Evolutionary conservation across 768 basidiomycete species (phyloP).

Genomic region (Calocybe indica): DNA sequence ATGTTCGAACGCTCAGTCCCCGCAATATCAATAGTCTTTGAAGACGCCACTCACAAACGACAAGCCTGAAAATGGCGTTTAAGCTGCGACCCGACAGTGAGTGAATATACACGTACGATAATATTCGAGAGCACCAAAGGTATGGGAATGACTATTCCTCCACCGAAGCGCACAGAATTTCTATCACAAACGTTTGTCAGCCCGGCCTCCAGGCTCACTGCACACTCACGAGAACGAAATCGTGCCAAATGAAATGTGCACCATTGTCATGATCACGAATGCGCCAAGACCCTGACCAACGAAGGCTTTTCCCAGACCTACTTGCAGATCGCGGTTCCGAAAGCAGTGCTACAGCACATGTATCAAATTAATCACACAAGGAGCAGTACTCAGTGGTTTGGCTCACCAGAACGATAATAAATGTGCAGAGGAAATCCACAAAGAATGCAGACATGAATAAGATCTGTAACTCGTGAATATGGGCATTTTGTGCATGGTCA

Average conservation of each 20-base stretch:
- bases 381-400: not conserved
- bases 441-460: conserved; percentile 11
- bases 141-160: conserved; percentile 14
- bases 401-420: conserved; percentile 13
- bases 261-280: conserved; percentile 13
- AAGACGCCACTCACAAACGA: conserved; percentile 13
- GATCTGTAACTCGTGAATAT: conserved; percentile 6
- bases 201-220: not conserved
- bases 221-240: conserved; percentile 11
- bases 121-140: conserved; percentile 13
- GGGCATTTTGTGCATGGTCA: not conserved
- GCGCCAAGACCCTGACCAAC: conserved; percentile 16
- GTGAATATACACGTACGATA: conserved; percentile 10
- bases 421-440: conserved; percentile 14
- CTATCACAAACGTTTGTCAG: not conserved
- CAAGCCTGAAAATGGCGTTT: conserved; percentile 13
- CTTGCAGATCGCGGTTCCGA: conserved; percentile 16
- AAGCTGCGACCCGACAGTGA: not conserved
- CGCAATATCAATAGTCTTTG: not conserved
- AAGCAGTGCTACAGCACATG: conserved; percentile 14
- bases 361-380: not conserved
- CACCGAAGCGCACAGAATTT: conserved; percentile 1
- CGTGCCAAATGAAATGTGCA: conserved; percentile 11
- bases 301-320: conserved; percentile 15
- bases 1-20: not conserved